Base-by-base conservation (phyloP, 306 rosid genomes). In the Albizia julibrissin region DNA sequence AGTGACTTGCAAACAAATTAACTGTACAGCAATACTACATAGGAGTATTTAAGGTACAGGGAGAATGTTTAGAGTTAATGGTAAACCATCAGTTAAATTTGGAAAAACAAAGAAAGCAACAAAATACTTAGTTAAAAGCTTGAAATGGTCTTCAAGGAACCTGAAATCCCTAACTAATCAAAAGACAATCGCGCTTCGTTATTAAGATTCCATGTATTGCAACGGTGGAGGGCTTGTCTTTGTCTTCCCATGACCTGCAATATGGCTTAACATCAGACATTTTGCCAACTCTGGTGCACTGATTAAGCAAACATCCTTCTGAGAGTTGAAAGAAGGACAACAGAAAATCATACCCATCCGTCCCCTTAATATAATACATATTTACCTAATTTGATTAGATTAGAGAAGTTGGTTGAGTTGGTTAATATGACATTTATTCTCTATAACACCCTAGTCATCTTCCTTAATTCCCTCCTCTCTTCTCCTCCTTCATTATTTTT, bases 121-220 rank as follows among this genome's bases (percentile, higher is more conserved):
- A 78, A 76, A 72, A 26, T 34, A 66, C 83, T 74, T 39, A 12
- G 69, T 80, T 72, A 65, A 80, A 43, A 79, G 7, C 68, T 80
- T 69, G 59, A 77, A 43, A 72, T 67, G 75, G 68, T 73, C 44
- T 78, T 75, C 81, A 77, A 80, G 43, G 31, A 69, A 69, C 74
- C 27, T 9, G 31, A 39, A n/a, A 69, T 22, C 43, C 50, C 76
- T 50, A 58, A 75, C 40, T 29, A 42, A 62, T 24, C 37, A 61
- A 82, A 84, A 64, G 64, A 62, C 6, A 80, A 33, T 65, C 29
- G 69, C 15, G 10, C 24, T 72, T 59, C 46, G 49, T 26, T 43
- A 39, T 80, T 92, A 92, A 75, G 90, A 87, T 87, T 94, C 97
- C 97, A 92, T 94, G 90, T 87, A 87, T 68, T 92, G 97, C 50